phyloP scores from a whole-genome alignment of 306 rosid species.

The Parietaria judaica region DNA sequence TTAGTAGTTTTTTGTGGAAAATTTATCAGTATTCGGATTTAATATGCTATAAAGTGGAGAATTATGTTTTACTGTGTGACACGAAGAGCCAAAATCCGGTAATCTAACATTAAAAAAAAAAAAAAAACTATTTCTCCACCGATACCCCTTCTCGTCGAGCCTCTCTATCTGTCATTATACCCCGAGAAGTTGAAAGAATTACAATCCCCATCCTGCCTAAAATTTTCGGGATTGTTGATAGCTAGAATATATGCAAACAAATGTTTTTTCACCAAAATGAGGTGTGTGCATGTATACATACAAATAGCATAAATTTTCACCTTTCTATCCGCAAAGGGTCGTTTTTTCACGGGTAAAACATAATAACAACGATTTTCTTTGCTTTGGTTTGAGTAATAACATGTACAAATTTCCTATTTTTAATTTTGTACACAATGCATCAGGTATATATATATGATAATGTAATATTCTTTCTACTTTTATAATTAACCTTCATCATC shows the following conservation, averaged over 20 bases:
- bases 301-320: too few species aligned
- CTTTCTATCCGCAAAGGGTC: too few species aligned
- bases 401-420: background rate
- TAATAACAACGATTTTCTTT: background rate
- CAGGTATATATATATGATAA: background rate
- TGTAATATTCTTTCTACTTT: background rate
- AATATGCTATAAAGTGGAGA: too few species aligned
- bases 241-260: background rate
- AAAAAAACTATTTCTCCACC: background rate
- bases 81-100: too few species aligned
- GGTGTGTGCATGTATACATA: too few species aligned
- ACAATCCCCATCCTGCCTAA: constrained; percentile 7
- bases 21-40: too few species aligned
- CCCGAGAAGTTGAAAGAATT: constrained; percentile 5
- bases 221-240: background rate
- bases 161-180: background rate
- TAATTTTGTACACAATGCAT: constrained; percentile 1
- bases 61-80: too few species aligned
- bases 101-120: too few species aligned
- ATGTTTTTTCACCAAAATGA: background rate
- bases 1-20: too few species aligned
- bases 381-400: background rate
- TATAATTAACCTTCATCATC: constrained; percentile 39
- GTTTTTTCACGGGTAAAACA: background rate
- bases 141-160: constrained; percentile 1